These are phyloP conservation scores for Russula griseocarnosa DNA, from an alignment of 768 basidiomycete species.

Conservation along the genomic window DNA sequence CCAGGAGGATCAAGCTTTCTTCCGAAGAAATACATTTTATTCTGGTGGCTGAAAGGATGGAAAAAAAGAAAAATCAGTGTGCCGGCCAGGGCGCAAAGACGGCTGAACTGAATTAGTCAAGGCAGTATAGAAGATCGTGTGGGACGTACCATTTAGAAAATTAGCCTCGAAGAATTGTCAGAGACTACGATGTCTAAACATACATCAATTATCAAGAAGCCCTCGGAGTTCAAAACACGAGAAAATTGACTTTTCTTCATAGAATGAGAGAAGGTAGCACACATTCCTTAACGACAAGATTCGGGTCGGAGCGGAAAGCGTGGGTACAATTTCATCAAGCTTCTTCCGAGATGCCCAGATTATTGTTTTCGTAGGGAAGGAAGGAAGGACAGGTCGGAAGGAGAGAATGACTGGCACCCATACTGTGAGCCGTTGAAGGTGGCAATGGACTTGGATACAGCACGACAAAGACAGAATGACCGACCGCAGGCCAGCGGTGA, in stretches of 20 bases:
- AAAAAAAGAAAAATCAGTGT: not conserved
- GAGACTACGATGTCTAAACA: not conserved
- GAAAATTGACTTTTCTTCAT: not conserved
- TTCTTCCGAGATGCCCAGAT: constrained; percentile 13
- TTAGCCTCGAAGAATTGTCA: not conserved
- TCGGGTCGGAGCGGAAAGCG: not conserved
- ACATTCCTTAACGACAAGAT: not conserved
- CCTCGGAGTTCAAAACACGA: constrained; percentile 5
- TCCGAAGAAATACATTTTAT: not conserved
- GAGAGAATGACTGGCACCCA: not conserved
- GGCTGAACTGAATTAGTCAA: no score
- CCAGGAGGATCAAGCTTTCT: not conserved
- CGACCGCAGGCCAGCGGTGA: not conserved
- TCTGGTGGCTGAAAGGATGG: not conserved
- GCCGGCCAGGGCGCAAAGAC: not conserved
- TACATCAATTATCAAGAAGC: not conserved
- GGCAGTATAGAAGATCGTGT: not conserved
- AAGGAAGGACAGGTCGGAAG: not conserved
- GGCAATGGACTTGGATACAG: not conserved
- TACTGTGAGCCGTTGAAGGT: not conserved
- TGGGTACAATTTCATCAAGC: constrained; percentile 1
- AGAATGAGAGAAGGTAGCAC: not conserved
- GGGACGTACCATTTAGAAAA: not conserved
- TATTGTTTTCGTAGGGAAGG: not conserved
- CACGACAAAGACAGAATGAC: not conserved